Conservation (phyloP, 805 yeast species). For the Wickerhamomyces rabaulensis region DNA sequence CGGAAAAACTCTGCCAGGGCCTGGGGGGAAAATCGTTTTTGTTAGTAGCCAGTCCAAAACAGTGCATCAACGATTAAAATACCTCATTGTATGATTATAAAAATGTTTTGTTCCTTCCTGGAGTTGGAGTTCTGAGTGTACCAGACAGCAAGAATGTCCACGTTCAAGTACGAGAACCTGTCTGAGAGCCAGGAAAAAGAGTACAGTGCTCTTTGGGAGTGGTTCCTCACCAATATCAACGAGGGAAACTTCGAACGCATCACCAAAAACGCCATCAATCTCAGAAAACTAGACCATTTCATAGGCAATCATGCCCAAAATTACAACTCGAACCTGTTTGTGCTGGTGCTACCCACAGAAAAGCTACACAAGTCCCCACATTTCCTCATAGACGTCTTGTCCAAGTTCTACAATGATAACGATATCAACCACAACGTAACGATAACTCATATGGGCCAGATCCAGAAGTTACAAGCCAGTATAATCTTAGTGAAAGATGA, state of each 20-base stretch:
- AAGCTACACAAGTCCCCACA: conserved; percentile 2
- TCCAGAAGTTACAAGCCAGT: conserved; percentile 4
- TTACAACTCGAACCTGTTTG: neutral
- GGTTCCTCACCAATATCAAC: conserved; percentile 31
- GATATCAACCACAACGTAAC: conserved; percentile 1
- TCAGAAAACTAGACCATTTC: conserved; percentile 24
- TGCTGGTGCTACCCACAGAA: conserved; percentile 4
- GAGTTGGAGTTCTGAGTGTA: neutral
- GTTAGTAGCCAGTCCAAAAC: neutral
- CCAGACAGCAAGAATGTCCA: conserved; percentile 4
- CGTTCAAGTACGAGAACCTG: conserved; percentile 16
- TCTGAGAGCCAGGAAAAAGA: conserved; percentile 27
- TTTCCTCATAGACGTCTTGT: conserved; percentile 3
- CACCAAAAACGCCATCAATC: conserved; percentile 23
- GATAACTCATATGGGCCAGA: conserved; percentile 7
- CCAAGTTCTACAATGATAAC: conserved; percentile 2
- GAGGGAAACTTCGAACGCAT: conserved; percentile 32
- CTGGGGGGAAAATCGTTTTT: neutral
- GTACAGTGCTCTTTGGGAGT: conserved; percentile 31
- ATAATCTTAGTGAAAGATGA: conserved; percentile 4
- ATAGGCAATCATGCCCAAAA: conserved; percentile 6
- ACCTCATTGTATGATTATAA: neutral
- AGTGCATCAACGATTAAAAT: neutral
- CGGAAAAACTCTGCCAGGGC: neutral
- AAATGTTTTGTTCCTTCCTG: neutral